Conservation (phyloP, 169 alveolate genomes). For the Cytauxzoon felis region DNA sequence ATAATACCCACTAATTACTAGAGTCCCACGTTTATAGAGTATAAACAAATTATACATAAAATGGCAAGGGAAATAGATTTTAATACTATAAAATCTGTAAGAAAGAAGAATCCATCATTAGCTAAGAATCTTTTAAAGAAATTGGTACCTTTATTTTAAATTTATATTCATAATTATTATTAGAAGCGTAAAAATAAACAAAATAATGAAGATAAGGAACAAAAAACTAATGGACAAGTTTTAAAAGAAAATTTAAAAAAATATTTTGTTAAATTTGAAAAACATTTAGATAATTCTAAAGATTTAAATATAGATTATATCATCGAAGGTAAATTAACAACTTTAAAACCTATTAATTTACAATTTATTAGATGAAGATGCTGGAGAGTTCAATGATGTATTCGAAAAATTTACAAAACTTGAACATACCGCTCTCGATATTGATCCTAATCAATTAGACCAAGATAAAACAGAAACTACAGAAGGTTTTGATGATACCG, state of each 20-base stretch:
- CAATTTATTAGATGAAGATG: constrained; percentile 2
- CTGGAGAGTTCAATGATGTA: constrained; percentile 36
- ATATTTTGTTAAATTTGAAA: constrained; percentile 33
- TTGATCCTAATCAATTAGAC: constrained; percentile 21
- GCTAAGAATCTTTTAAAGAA: constrained; percentile 69
- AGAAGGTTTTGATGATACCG: constrained; percentile 36
- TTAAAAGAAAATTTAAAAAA: constrained; percentile 15
- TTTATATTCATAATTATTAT: neutral
- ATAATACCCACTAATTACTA: no score
- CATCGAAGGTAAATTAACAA: neutral
- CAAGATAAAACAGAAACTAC: constrained; percentile 25
- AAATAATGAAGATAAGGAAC: neutral
- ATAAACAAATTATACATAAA: no score
- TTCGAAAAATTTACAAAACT: constrained; percentile 49
- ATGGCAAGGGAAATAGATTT: constrained; percentile 29
- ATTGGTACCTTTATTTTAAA: constrained; percentile 32
- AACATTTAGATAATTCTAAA: constrained; percentile 44
- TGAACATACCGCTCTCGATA: constrained; percentile 37
- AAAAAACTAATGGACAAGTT: constrained; percentile 13
- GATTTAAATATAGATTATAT: constrained; percentile 54
- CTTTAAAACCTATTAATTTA: neutral
- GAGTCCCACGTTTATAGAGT: no score
- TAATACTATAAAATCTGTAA: constrained; percentile 48
- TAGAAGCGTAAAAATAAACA: constrained; percentile 25
- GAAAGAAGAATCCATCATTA: constrained; percentile 61